A percentile compares a stretch with the other conserved stretches of the same genome.
phyloP scores from a whole-genome alignment of 768 basidiomycete species.

The Pleurotus salmoneostramineus region DNA sequence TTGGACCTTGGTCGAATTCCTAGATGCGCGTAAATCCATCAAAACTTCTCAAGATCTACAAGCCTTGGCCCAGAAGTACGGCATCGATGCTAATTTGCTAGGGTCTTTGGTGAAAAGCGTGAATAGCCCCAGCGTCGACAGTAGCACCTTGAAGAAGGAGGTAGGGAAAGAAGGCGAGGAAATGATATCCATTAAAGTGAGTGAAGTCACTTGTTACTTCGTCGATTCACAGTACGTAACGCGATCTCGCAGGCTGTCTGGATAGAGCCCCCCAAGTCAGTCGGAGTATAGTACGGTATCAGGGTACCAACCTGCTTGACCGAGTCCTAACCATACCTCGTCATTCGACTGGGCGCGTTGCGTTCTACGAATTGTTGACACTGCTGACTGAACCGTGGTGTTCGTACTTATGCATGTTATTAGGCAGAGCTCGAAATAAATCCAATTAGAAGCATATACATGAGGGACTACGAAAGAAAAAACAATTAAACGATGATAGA shows the following conservation, averaged over 20 bases:
- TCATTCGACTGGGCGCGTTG: too few relatives aligned
- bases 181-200: slow-evolving; percentile 43
- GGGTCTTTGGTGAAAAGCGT: slow-evolving; percentile 51
- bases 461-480: neutral
- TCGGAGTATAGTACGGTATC: too few relatives aligned
- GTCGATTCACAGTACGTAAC: neutral
- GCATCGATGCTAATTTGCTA: slow-evolving; percentile 48
- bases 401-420: neutral
- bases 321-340: too few relatives aligned
- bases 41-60: slow-evolving; percentile 37
- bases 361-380: neutral
- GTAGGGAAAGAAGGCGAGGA: slow-evolving; percentile 57
- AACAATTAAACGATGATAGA: neutral
- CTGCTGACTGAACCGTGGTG: neutral
- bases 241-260: neutral
- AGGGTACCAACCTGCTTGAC: too few relatives aligned
- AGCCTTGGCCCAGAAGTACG: slow-evolving; percentile 49
- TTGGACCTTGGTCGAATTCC: slow-evolving; percentile 45
- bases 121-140: slow-evolving; percentile 60
- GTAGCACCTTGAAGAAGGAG: slow-evolving; percentile 35
- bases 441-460: neutral
- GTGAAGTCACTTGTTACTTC: slow-evolving; percentile 16
- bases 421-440: neutral
- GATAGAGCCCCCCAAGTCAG: neutral
- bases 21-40: slow-evolving; percentile 59